Evolutionary conservation across 306 rosid genomes (phyloP).

Genomic region (Hippophae gyantsensis): DNA sequence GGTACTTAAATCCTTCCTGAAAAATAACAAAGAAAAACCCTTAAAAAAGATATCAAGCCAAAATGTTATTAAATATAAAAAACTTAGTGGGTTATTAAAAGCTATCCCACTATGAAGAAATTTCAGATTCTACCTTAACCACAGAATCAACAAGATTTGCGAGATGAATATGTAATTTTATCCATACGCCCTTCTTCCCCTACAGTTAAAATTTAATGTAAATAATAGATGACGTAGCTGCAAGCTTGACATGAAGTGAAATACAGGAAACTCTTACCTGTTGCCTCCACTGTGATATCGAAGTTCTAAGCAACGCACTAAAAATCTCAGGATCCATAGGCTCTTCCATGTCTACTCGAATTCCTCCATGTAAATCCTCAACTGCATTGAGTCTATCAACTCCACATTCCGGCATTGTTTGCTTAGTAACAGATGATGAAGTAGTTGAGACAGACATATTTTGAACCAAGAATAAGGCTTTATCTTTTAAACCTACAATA

Average conservation of each 20-base stretch:
- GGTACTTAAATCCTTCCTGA: slow-evolving; percentile 80
- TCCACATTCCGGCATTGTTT: slow-evolving; percentile 12
- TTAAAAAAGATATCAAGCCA: not conserved
- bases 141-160: slow-evolving; percentile 52
- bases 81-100: not conserved
- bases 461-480: slow-evolving; percentile 7
- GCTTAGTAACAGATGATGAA: slow-evolving; percentile 13
- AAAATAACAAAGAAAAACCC: slow-evolving; percentile 1
- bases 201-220: slow-evolving; percentile 8
- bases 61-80: not conserved
- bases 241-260: slow-evolving; percentile 4
- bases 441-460: slow-evolving; percentile 24
- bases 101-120: slow-evolving; percentile 2
- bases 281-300: slow-evolving; percentile 52
- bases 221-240: not conserved
- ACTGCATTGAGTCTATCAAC: slow-evolving; percentile 30
- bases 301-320: slow-evolving; percentile 36
- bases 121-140: slow-evolving; percentile 37
- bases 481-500: slow-evolving; percentile 16
- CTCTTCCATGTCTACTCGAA: slow-evolving; percentile 40
- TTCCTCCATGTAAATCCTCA: slow-evolving; percentile 63
- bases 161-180: slow-evolving; percentile 46
- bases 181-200: slow-evolving; percentile 88
- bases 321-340: slow-evolving; percentile 45
- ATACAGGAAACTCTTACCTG: slow-evolving; percentile 26